Evolutionary conservation across 306 rosid genomes (phyloP).

Genomic region (Malus fusca): DNA sequence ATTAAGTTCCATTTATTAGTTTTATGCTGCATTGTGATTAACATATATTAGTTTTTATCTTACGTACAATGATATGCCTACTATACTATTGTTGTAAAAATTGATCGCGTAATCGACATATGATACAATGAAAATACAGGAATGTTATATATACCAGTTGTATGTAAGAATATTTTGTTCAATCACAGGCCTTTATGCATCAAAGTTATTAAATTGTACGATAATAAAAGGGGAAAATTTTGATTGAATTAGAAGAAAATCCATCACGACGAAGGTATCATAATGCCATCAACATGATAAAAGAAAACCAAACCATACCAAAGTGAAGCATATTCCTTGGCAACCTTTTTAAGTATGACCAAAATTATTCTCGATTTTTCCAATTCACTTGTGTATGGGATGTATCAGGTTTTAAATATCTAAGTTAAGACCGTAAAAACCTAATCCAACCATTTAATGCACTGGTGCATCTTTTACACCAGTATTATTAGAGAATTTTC

Average conservation of each 20-base stretch:
- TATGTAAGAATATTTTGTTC: neutral
- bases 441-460: no score
- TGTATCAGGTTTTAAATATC: no score
- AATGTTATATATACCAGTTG: neutral
- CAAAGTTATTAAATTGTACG: neutral
- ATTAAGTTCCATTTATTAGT: neutral
- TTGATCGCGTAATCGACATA: neutral
- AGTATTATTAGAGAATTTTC: no score
- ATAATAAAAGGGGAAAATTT: neutral
- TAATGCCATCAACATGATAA: neutral
- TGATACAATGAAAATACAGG: neutral
- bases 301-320: slow-evolving; percentile 5
- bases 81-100: neutral
- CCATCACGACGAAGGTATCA: slow-evolving; percentile 7
- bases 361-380: neutral
- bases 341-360: neutral
- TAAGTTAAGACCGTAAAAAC: no score
- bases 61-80: neutral
- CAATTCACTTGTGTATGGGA: no score
- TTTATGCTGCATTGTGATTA: neutral
- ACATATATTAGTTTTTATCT: no score
- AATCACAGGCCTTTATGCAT: neutral
- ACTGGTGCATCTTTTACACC: fast-evolving
- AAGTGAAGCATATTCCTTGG: neutral
- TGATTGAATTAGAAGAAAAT: slow-evolving; percentile 19